These are phyloP conservation scores for Podospora australis DNA, from an alignment of 495 filamentous ascomycete species.

Conservation along the genomic window DNA sequence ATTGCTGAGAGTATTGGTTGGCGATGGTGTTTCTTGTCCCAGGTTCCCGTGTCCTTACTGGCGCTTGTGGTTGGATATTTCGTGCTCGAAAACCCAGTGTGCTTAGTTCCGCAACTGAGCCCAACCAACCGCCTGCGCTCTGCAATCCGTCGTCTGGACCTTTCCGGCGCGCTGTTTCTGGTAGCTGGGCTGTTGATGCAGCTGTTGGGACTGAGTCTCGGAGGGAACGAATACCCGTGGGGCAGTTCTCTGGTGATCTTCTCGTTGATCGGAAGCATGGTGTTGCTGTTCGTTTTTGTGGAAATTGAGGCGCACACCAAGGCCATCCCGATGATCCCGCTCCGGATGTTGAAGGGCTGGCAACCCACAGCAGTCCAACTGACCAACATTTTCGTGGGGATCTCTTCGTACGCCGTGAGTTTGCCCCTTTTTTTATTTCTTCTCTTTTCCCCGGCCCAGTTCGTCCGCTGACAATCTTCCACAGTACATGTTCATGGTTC, in stretches of 20 bases:
- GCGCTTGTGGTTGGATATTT: slow-evolving; percentile 50
- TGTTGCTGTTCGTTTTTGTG: slow-evolving; percentile 46
- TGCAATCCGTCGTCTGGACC: slow-evolving; percentile 50
- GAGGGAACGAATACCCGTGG: slow-evolving; percentile 59
- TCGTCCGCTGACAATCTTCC: not conserved
- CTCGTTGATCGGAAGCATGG: slow-evolving; percentile 43
- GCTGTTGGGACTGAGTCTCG: slow-evolving; percentile 52
- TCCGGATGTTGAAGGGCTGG: slow-evolving; percentile 50
- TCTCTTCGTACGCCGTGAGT: slow-evolving; percentile 56
- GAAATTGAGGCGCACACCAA: slow-evolving; percentile 51
- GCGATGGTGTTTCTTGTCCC: slow-evolving; percentile 45
- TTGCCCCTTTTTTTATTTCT: not conserved
- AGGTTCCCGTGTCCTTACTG: slow-evolving; percentile 47
- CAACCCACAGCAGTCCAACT: slow-evolving; percentile 49
- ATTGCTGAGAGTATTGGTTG: slow-evolving; percentile 45
- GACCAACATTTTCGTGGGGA: slow-evolving; percentile 56
- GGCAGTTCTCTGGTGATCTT: slow-evolving; percentile 44
- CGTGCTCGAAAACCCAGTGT: slow-evolving; percentile 41
- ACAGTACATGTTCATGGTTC: slow-evolving; percentile 61
- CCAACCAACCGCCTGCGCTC: slow-evolving; percentile 24
- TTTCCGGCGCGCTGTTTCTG: slow-evolving; percentile 47
- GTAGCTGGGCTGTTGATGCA: slow-evolving; percentile 52
- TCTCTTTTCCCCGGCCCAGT: not conserved
- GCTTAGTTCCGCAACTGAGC: slow-evolving; percentile 10
- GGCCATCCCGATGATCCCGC: slow-evolving; percentile 57